A percentile compares a stretch with the other conserved stretches of the same genome.
Conservation (phyloP, 371 early-diverging fungal species). For the Entomophthora muscae region DNA sequence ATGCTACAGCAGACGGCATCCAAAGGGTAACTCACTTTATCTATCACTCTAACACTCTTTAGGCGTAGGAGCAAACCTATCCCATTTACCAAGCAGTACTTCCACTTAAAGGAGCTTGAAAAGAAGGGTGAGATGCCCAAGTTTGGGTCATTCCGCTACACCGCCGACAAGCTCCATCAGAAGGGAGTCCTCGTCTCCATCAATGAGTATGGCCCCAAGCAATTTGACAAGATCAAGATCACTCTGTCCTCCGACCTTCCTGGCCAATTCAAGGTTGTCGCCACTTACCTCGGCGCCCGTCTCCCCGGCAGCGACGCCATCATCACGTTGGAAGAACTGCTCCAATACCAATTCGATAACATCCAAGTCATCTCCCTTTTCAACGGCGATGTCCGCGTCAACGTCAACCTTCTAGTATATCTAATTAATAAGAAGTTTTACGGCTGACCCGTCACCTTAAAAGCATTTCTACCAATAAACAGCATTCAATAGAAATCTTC, state of each 20-base stretch:
- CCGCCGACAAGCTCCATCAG: slow-evolving; percentile 79
- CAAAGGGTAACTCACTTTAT: slow-evolving; percentile 19
- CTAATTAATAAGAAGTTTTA: slow-evolving; percentile 89
- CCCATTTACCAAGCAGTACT: slow-evolving; percentile 88
- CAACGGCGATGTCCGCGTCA: slow-evolving; percentile 81
- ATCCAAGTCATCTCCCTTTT: slow-evolving; percentile 74
- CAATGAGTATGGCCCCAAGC: slow-evolving; percentile 57
- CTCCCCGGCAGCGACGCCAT: slow-evolving; percentile 58
- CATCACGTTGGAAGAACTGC: slow-evolving; percentile 75
- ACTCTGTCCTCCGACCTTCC: slow-evolving; percentile 81
- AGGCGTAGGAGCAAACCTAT: slow-evolving; percentile 53
- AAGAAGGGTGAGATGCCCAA: slow-evolving; percentile 72
- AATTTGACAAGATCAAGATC: slow-evolving; percentile 72
- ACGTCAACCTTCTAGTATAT: slow-evolving; percentile 84
- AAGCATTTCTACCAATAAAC: too few species aligned
- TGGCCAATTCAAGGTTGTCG: slow-evolving; percentile 75
- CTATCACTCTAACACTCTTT: background rate
- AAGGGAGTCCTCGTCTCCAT: slow-evolving; percentile 83
- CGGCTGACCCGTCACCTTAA: background rate
- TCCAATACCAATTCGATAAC: slow-evolving; percentile 85
- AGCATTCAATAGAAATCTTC: too few species aligned
- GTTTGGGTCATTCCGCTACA: slow-evolving; percentile 95
- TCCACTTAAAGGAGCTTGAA: slow-evolving; percentile 69
- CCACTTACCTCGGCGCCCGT: slow-evolving; percentile 54
- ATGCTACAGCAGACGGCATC: slow-evolving; percentile 68